Evolutionary conservation across 192 early-diverging fungal species (phyloP).

Genomic region (Entophlyctis luteolus): DNA sequence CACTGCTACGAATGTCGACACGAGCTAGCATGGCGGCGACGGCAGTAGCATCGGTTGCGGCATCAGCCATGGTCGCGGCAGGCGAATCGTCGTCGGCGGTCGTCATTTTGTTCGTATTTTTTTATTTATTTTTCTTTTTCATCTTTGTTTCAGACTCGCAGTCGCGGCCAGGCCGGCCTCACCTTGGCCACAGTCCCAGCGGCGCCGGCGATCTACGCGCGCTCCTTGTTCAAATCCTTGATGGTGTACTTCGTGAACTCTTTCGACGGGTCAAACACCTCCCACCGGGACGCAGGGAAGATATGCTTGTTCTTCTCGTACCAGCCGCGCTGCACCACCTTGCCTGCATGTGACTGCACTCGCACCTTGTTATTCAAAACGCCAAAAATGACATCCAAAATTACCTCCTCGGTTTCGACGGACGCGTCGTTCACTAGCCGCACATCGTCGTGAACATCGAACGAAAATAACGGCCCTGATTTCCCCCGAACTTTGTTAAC

Average conservation of each 20-base stretch:
- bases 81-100: too few species aligned
- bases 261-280: constrained; percentile 83
- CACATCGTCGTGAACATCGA: constrained; percentile 92
- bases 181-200: too few species aligned
- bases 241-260: constrained; percentile 64
- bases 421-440: constrained; percentile 76
- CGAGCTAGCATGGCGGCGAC: too few species aligned
- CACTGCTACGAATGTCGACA: too few species aligned
- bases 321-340: constrained; percentile 85
- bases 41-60: too few species aligned
- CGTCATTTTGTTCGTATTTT: too few species aligned
- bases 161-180: too few species aligned
- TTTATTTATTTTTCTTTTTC: too few species aligned
- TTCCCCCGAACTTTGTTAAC: constrained; percentile 93
- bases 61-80: too few species aligned
- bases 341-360: constrained; percentile 81
- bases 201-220: too few species aligned
- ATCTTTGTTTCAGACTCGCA: too few species aligned
- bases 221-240: too few species aligned
- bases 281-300: constrained; percentile 90
- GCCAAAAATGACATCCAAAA: neutral
- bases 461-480: constrained; percentile 88
- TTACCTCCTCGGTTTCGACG: constrained; percentile 82
- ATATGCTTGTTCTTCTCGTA: constrained; percentile 95
- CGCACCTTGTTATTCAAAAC: neutral